Conservation (phyloP, 2,329 filamentous ascomycete species). For the Trichoderma semiorbis region DNA sequence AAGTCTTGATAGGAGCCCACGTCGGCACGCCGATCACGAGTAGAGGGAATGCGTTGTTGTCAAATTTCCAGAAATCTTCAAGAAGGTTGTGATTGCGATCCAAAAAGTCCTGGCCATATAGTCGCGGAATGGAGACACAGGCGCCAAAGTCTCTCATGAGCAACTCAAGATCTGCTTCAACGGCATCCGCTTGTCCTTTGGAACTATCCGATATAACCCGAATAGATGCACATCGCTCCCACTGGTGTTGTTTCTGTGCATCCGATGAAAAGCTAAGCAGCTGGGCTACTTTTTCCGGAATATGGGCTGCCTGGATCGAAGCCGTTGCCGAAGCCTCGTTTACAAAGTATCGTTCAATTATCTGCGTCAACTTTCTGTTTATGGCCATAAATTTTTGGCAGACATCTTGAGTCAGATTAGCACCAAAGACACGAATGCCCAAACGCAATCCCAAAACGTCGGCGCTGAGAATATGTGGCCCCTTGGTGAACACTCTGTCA, state of each 20-base stretch:
- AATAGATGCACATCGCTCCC: slow-evolving; percentile 22
- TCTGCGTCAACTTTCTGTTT: slow-evolving; percentile 13
- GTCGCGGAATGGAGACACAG: slow-evolving; percentile 23
- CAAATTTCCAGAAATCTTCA: slow-evolving; percentile 25
- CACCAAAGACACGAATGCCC: slow-evolving; percentile 21
- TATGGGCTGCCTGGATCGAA: slow-evolving; percentile 19
- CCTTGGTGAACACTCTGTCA: slow-evolving; percentile 21
- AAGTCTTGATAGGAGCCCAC: slow-evolving; percentile 22
- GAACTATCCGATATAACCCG: neutral
- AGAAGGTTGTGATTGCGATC: slow-evolving; percentile 19
- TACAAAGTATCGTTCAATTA: slow-evolving; percentile 22
- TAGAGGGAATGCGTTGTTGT: slow-evolving; percentile 23
- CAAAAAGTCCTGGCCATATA: slow-evolving; percentile 25
- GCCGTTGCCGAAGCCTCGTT: slow-evolving; percentile 24
- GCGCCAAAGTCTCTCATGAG: slow-evolving; percentile 23
- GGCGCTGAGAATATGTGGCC: slow-evolving; percentile 17
- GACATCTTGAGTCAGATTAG: neutral
- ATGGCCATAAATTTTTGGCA: neutral
- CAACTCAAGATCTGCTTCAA: slow-evolving; percentile 10
- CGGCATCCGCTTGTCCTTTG: neutral
- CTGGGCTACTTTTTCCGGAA: slow-evolving; percentile 19
- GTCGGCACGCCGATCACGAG: slow-evolving; percentile 23
- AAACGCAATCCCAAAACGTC: slow-evolving; percentile 20
- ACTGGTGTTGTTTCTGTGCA: slow-evolving; percentile 17
- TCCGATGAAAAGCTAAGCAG: slow-evolving; percentile 21